phyloP scores from a whole-genome alignment of 2,329 filamentous ascomycete species.

The Thelonectria blattea region DNA sequence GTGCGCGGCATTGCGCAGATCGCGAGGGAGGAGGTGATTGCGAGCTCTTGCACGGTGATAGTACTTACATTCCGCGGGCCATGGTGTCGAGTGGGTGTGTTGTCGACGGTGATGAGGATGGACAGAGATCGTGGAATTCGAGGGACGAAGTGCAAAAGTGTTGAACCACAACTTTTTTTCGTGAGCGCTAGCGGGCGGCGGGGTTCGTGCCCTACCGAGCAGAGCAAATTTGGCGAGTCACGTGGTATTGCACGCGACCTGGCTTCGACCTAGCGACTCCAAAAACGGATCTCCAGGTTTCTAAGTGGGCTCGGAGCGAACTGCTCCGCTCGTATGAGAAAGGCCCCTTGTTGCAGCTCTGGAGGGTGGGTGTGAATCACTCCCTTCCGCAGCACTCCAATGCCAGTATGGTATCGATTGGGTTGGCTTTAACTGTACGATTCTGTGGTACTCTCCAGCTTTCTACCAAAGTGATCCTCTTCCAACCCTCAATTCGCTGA shows the following conservation, averaged over 20 bases:
- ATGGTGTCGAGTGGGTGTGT: constrained; percentile 57
- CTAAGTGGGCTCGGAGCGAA: neutral
- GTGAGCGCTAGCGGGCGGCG: constrained; percentile 34
- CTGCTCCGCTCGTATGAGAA: no score
- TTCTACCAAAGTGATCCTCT: constrained; percentile 3
- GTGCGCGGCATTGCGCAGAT: constrained; percentile 17
- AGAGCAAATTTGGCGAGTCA: constrained; percentile 14
- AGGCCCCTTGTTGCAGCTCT: neutral
- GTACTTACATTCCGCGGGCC: constrained; percentile 68
- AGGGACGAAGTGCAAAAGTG: constrained; percentile 37
- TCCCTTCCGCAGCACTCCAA: neutral
- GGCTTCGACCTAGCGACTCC: neutral
- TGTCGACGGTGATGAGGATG: constrained; percentile 47
- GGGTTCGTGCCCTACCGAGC: constrained; percentile 46
- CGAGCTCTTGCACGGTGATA: constrained; percentile 6
- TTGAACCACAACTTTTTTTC: constrained; percentile 42
- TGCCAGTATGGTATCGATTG: neutral
- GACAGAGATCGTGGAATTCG: constrained; percentile 33
- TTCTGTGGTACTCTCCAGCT: constrained; percentile 19
- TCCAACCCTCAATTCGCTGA: constrained; percentile 11
- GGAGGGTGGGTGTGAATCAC: neutral
- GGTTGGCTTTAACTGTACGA: constrained; percentile 11
- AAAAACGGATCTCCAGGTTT: neutral
- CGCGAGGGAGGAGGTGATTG: constrained; percentile 8
- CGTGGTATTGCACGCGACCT: constrained; percentile 9